These are phyloP conservation scores for Hypoxylon sp. DNA, from an alignment of 2,329 filamentous ascomycete species.

Conservation along the genomic window DNA sequence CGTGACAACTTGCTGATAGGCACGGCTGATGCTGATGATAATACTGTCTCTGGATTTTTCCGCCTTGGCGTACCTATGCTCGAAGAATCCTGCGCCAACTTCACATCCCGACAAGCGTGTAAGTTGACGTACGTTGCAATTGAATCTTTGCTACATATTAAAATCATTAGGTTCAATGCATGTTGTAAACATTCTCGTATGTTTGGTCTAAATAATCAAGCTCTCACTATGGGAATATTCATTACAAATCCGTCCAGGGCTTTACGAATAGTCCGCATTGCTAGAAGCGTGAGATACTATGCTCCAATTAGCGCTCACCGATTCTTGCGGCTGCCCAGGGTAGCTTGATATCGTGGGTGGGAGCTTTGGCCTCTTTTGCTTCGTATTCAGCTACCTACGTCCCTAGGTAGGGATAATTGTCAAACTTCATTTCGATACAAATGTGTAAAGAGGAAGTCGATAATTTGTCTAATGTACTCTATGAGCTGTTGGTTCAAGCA, in stretches of 20 bases:
- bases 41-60: conserved; percentile 31
- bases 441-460: conserved; percentile 4
- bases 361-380: conserved; percentile 28
- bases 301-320: conserved; percentile 41
- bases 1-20: conserved; percentile 16
- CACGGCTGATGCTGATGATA: conserved; percentile 29
- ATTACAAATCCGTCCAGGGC: neutral
- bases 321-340: conserved; percentile 33
- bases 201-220: conserved; percentile 2
- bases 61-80: conserved; percentile 30
- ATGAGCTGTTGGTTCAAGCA: neutral
- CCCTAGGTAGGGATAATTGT: neutral
- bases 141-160: neutral
- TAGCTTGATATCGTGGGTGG: conserved; percentile 31
- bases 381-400: neutral
- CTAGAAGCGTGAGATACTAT: conserved; percentile 5
- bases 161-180: conserved; percentile 10
- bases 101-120: conserved; percentile 18
- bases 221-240: neutral
- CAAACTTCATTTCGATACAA: neutral
- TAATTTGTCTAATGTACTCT: neutral
- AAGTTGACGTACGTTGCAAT: neutral
- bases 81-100: conserved; percentile 18
- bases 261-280: conserved; percentile 5
- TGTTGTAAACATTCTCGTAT: neutral